phyloP scores from a whole-genome alignment of 2,329 filamentous ascomycete genomes.

The Periconia sp. region DNA sequence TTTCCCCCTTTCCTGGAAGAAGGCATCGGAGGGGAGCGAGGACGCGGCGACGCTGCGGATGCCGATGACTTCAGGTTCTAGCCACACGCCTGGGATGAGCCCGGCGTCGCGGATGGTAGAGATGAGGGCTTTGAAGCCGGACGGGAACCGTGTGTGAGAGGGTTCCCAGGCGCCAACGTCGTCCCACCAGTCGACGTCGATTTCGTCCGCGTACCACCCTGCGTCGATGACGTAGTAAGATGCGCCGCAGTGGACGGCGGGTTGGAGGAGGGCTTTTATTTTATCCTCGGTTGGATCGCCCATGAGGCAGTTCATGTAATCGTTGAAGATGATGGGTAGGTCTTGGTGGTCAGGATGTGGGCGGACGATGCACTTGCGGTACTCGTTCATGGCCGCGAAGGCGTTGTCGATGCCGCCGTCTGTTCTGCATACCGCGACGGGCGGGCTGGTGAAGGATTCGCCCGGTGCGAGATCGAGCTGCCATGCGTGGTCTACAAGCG shows the following conservation, averaged over 20 bases:
- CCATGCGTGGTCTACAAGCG: constrained; percentile 2
- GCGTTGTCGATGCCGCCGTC: constrained; percentile 1
- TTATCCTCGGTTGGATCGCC: constrained; percentile 5
- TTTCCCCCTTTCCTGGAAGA: constrained; percentile 4
- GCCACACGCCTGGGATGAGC: constrained; percentile 2
- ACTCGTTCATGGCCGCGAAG: constrained; percentile 3
- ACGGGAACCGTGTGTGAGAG: constrained; percentile 2
- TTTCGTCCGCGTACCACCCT: constrained; percentile 6
- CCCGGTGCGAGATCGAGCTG: neutral
- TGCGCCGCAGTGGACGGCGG: constrained; percentile 1
- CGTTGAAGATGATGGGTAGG: constrained; percentile 7
- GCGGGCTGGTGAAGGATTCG: constrained; percentile 1
- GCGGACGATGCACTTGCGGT: constrained; percentile 1
- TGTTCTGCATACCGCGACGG: constrained; percentile 1
- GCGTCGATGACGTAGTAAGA: constrained; percentile 7
- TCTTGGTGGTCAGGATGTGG: constrained; percentile 1
- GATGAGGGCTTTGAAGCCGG: constrained; percentile 1
- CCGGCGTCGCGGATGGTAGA: neutral
- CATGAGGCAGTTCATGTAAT: constrained; percentile 9
- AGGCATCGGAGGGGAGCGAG: neutral
- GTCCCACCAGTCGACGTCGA: constrained; percentile 1
- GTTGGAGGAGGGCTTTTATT: constrained; percentile 1
- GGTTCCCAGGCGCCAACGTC: constrained; percentile 6
- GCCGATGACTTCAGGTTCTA: constrained; percentile 4
- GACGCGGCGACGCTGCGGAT: neutral